Base-by-base conservation (phyloP, 2,329 filamentous ascomycete genomes). In the Claviceps cyperi region DNA sequence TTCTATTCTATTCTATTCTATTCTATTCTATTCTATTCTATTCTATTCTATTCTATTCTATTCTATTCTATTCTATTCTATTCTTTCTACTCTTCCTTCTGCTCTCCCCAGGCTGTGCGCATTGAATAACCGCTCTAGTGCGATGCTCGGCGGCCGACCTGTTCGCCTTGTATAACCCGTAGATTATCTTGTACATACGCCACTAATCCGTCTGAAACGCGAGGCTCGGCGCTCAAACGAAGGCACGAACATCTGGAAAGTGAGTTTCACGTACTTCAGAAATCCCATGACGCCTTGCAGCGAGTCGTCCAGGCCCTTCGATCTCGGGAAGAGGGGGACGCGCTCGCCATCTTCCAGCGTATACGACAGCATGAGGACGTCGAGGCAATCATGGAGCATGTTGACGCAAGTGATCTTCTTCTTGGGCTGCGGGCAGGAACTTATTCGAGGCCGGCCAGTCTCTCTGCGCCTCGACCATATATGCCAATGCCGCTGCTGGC, bases 361-460 rank as follows among this genome's bases (percentile, higher is more conserved):
- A 21, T 47, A 14, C 22, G 46, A 47, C 46, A 47, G 37, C 36
- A 47, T 9, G 37, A 28, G 15, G 46, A 47, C 8, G 37, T 22
- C 35, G 37, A 47, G 22, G 41, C 36, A 17, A 47, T 47, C 22
- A 2, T 47, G 37, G 46, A 24, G 37, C 36, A 41, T 28, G 22
- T 47, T 14, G 37, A 15, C 37, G 46, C 46, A 35, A 47, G 22
- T 40, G 46, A 47, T 40, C n/a, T 47, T 17, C 46, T 47, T 40
- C 46, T 47, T n/a, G 37, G 32, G 37, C 46, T 47, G 37, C 22
- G 32, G 37, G n/a, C 4, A 5, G 22, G 11, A 40, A 11, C 37
- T 7, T 1, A 32, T 21, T 19, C 37, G 14, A 19, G 22, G 36
- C 8, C 36, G 14, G 11, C 19, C 46, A 15, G 36, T 9, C 15